A percentile compares a stretch with the other conserved stretches of the same genome.
These are phyloP conservation scores for Pseudogymnoascus sp. DNA, from an alignment of 2,329 filamentous ascomycete species.

Conservation along the genomic window DNA sequence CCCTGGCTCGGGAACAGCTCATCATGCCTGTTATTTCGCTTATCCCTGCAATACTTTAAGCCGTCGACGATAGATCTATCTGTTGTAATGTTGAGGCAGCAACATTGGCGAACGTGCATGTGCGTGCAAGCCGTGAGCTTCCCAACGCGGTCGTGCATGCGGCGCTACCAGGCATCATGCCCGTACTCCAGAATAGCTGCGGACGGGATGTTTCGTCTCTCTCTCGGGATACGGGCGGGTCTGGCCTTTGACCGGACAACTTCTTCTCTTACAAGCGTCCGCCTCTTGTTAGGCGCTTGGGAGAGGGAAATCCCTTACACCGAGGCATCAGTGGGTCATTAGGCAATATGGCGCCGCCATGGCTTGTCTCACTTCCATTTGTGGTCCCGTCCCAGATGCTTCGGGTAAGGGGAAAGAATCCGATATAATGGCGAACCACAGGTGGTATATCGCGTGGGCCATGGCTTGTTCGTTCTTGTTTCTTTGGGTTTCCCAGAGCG, in stretches of 20 bases:
- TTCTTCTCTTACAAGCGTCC: background rate
- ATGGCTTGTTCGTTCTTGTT: background rate
- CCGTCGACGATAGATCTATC: background rate
- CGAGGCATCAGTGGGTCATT: background rate
- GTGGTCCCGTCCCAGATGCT: background rate
- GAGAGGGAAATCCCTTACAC: background rate
- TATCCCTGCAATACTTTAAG: background rate
- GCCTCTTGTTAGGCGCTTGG: background rate
- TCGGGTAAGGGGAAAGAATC: background rate
- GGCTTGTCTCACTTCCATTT: background rate
- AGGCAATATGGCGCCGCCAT: background rate
- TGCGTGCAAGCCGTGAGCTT: background rate
- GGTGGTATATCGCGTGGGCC: background rate
- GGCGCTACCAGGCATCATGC: background rate
- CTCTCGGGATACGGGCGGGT: background rate
- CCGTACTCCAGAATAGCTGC: background rate
- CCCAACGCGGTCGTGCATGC: background rate
- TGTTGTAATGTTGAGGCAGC: background rate
- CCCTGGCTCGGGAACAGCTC: background rate
- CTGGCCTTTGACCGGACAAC: background rate
- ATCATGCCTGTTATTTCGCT: background rate
- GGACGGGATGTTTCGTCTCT: background rate
- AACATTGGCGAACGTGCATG: background rate
- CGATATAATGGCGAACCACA: slow-evolving; percentile 1
- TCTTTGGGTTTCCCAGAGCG: background rate